Base-by-base conservation (phyloP, 345 rosid genomes). In the Eucalyptus regnans region DNA sequence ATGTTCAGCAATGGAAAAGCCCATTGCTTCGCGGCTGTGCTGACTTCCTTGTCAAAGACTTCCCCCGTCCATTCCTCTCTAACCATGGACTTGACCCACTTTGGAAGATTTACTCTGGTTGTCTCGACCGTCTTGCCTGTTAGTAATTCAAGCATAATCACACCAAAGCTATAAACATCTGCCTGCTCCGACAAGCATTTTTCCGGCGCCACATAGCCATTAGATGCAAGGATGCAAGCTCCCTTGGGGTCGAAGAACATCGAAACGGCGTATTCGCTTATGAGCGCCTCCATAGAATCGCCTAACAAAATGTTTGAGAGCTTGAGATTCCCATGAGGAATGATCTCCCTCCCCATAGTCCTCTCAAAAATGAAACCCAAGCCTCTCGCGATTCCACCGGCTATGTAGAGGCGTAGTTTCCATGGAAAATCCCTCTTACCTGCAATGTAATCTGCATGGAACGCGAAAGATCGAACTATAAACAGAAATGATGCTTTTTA, bases 41-140 rank as follows among this genome's bases (percentile, higher is more conserved):
- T 89, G 9, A 95, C 92, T 86, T 94, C 95, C 92, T 91, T 94
- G 90, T 94, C 96, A 33, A 95, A 94, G 44, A 94, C 96, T 88
- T 95, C 97, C 12, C 96, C 96, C 1, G 96, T 94, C 97, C 97
- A 95, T 90, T 95, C 96, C 88, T 95, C 96, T 86, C 94, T 93
- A 50, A 94, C 96, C 94, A 91, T 93, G 56, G 95, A 91, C 87
- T 90, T 93, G 25, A 94, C 97, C 96, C 97, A 94, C n/a, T 92
- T 93, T 4, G 96, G 95, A 58, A 95, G 96, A 88, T 94, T 94
- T 58, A 94, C 90, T 48, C 94, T 93, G 7, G 88, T 94, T 80
- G 89, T 94, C 54, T 94, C 95, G 9, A 93, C 94, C 2, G 90
- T 86, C 91, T 94, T 95, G 20, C 95, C 94, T 1, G 96, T 94